A percentile compares a stretch with the other conserved stretches of the same genome.
These are phyloP conservation scores for Sechiopsis laciniata DNA, from an alignment of 306 rosid genomes.

Conservation along the genomic window DNA sequence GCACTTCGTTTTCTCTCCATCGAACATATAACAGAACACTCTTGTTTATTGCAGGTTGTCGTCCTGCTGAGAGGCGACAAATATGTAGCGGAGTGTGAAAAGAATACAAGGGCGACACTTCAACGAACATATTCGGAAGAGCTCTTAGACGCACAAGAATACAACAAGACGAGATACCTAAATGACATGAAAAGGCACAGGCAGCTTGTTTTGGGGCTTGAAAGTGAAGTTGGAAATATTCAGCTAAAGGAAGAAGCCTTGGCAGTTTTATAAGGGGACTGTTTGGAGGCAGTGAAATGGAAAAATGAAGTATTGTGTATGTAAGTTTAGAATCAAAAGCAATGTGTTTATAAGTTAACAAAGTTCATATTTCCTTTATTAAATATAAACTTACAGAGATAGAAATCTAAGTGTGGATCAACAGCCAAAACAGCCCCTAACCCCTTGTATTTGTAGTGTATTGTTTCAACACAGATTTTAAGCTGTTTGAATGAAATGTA, in stretches of 20 bases:
- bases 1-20: not conserved
- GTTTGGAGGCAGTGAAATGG: not conserved
- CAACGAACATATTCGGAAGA: constrained; percentile 80
- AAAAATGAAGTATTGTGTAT: not conserved
- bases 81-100: constrained; percentile 21
- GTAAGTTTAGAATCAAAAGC: not conserved
- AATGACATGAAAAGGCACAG: constrained; percentile 46
- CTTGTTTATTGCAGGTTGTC: constrained; percentile 33
- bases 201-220: constrained; percentile 45
- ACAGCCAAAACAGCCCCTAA: not conserved
- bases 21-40: not conserved
- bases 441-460: not conserved
- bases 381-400: no score
- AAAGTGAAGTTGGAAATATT: constrained; percentile 1
- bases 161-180: constrained; percentile 69
- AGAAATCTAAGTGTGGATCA: not conserved
- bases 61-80: constrained; percentile 60
- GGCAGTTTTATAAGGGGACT: not conserved
- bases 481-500: not conserved
- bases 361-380: not conserved
- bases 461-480: not conserved
- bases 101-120: constrained; percentile 24
- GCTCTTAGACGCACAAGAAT: constrained; percentile 65
- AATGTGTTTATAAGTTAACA: not conserved
- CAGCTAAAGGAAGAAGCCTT: not conserved